Evolutionary conservation across 306 rosid species (phyloP), one percentile per base, ranked within the genome.

Genomic region (Comarum palustre): DNA sequence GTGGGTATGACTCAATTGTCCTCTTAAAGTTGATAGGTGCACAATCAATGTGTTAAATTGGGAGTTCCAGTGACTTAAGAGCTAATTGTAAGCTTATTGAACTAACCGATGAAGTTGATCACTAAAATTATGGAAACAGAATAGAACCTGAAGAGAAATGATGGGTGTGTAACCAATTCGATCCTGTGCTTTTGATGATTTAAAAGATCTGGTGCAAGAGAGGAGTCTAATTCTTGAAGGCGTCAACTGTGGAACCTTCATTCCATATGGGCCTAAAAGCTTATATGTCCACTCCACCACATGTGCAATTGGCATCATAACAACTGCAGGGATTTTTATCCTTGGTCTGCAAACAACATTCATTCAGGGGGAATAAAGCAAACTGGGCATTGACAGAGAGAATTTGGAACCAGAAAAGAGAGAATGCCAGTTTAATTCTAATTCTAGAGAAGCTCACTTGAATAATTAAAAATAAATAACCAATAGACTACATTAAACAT

Each of bases 191-290:
- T 91, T 94, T 62, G 96, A 86, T 82, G 89, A 83, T 83, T 84
- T 86, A 68, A 91, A 94, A 80, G 96, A 71, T 87, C 99, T 87
- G 84, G 82, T 88, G 85, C 97, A 88, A 73, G 96, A 82, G 54
- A 86, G 80, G n/a, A 94, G 91, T 81, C 96, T 88, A 80, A 94
- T 71, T 83, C 99, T 92, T 73, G 99, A 91, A 78, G 99, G 99
- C 24, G 88, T 95, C 84, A 95, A 82, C 86, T 95, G 99, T 7
- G 99, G 99, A 73, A 95, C 96, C 71, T 85, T 84, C 99, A 95
- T 95, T 43, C 99, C 99, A 81, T 90, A 95, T 67, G 96, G 96
- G 51, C 96, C 96, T 25, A 95, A 84, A 75, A 95, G 88, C 88
- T 65, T 90, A 80, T 85, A 91, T 69, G 73, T 79, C 86, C 79